Base-by-base conservation (phyloP, 768 basidiomycete species). In the Leccinum variicolor region DNA sequence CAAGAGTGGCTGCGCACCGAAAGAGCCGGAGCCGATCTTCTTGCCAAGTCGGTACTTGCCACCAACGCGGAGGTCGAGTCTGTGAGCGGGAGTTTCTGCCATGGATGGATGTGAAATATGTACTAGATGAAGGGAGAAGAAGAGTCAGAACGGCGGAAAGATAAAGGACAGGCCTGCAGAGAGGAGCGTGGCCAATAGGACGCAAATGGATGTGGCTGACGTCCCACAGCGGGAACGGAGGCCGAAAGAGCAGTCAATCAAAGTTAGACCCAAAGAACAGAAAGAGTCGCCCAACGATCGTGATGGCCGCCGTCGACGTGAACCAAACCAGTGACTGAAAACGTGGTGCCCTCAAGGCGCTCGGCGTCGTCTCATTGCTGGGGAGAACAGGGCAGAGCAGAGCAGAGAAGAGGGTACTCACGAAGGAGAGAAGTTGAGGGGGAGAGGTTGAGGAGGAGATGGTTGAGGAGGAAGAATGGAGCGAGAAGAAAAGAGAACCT, bases 21-120 rank as follows among this genome's bases (percentile, higher is more conserved):
- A 98, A 47, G 95, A 98, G 62, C 96, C 96, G 33, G 94, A 96
- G 62, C 96, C 96, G 69, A 98, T 98, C 89, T 98, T 98, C 84
- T 97, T 97, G 60, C 96, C 96, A 63, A 98, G 87, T 69, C 96
- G 85, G 81, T 98, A 98, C 77, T 98, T 94, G 66, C 92, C 92
- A 67, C 92, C 92, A 48, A 94, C 91, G 64, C 91, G 83, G 64
- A 93, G 86, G 77, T 94, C 91, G 59, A 93, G 82, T 79, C 88
- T 84, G 81, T 79, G 81, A 29, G 78, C 72, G 49, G 87, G 78
- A 45, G 79, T 80, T 70, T 94, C 91, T 75, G 90, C 83, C 92
- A 91, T 92, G 64, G 54, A 59, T 66, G 62, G 57, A 58, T 64
- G 33, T n/a, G 31, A 29, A 33, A 21, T 53, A 50, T 62, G 63